These are phyloP conservation scores for Coniochaeta prunicola DNA, from an alignment of 2,329 filamentous ascomycete genomes.

Conservation along the genomic window DNA sequence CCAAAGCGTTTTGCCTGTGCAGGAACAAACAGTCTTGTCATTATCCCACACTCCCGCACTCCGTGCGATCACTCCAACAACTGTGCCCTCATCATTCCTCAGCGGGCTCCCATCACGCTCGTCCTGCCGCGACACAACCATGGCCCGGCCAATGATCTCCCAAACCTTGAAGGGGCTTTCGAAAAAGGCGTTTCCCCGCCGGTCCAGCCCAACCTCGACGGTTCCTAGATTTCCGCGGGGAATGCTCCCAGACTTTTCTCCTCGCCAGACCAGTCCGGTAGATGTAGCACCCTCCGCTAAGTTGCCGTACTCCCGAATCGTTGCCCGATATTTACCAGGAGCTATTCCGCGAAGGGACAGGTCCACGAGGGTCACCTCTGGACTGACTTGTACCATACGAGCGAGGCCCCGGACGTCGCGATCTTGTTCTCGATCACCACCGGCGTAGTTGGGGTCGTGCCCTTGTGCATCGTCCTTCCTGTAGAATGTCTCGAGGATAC, in stretches of 20 bases:
- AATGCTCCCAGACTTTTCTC: constrained; percentile 22
- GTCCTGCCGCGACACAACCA: constrained; percentile 69
- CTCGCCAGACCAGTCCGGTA: constrained; percentile 76
- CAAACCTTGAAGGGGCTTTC: constrained; percentile 81
- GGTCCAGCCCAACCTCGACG: constrained; percentile 67
- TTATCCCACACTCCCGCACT: constrained; percentile 99
- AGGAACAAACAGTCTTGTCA: constrained; percentile 96
- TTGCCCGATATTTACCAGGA: constrained; percentile 76
- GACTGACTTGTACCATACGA: constrained; percentile 85
- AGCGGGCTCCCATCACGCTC: constrained; percentile 49
- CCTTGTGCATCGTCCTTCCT: constrained; percentile 15
- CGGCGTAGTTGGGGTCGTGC: constrained; percentile 41
- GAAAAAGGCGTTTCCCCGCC: constrained; percentile 72
- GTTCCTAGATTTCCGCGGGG: constrained; percentile 63
- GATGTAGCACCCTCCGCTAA: constrained; percentile 77
- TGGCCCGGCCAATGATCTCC: constrained; percentile 91
- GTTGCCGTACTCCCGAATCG: constrained; percentile 78
- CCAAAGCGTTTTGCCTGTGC: constrained; percentile 97
- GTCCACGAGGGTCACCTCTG: constrained; percentile 75
- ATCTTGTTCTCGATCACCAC: constrained; percentile 21
- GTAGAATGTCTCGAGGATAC: constrained; percentile 76
- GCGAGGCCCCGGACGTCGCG: constrained; percentile 74
- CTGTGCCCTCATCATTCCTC: constrained; percentile 72
- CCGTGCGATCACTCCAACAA: constrained; percentile 88
- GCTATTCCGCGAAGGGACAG: constrained; percentile 76